Evolutionary conservation across 805 yeast genomes (phyloP), one percentile per base, ranked within the genome.

Genomic region (Grigorovia transvaalensis): DNA sequence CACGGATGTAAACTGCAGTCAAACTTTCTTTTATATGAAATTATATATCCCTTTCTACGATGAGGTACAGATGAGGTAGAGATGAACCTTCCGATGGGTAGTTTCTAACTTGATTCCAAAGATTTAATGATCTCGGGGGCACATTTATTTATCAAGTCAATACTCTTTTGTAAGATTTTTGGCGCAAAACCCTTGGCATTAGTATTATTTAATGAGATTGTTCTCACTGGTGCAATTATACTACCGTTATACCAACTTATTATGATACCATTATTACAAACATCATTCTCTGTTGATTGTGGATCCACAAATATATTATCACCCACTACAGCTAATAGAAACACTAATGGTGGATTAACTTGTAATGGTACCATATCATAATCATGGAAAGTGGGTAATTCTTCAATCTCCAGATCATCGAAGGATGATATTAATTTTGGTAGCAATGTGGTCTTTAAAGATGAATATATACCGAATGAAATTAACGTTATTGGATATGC

Each of bases 321-420:
- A 1, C 91, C 96, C 0, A 88, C 79, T 6, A 85, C 72, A 0
- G 96, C 96, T 29, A 85, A 68, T 0, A 91, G 79, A 58, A 93
- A 80, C 42, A 87, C 70, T 17, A 91, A 67, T 0, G 97, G 96
- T 46, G 77, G 74, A 67, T 79, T 42, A 62, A 74, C 51, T 57
- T 73, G 29, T 83, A 79, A 54, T 71, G 72, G 60, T 74, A 84
- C 90, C 85, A 91, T 57, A 55, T 72, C 76, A 58, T 88, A 96
- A 61, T 90, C 97, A 44, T 90, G 82, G 60, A 91, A 90, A 0
- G 88, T 84, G 1, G 97, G 97, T 56, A 86, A 83, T 66, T 90
- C 96, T 63, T 85, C 96, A 19, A 88, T 79, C 53, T 81, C 82
- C 35, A 69, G 62, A 51, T 78, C 81, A 60, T 86, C 82, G 35